Conservation (phyloP, 805 yeast species). For the Barnettozyma sucrosica region DNA sequence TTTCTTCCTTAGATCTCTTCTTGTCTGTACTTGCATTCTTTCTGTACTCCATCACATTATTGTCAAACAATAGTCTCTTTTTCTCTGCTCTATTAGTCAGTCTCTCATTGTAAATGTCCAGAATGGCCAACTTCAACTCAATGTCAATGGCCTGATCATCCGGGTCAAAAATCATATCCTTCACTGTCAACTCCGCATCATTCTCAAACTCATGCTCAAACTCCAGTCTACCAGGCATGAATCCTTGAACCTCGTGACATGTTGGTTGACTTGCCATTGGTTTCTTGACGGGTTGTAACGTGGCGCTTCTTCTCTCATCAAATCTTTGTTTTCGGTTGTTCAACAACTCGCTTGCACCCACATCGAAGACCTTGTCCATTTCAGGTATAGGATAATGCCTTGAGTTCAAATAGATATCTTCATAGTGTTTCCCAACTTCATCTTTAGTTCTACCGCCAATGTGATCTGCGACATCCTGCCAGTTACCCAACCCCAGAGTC, state of each 20-base stretch:
- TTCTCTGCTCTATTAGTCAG: slow-evolving; percentile 90
- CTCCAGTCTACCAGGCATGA: slow-evolving; percentile 97
- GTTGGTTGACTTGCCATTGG: slow-evolving; percentile 91
- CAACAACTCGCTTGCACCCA: slow-evolving; percentile 65
- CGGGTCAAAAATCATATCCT: slow-evolving; percentile 92
- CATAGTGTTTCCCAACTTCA: slow-evolving; percentile 84
- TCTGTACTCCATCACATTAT: slow-evolving; percentile 78
- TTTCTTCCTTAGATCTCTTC: slow-evolving; percentile 81
- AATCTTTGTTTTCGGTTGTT: slow-evolving; percentile 62
- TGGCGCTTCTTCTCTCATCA: slow-evolving; percentile 64
- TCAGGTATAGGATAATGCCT: slow-evolving; percentile 84
- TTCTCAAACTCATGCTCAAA: slow-evolving; percentile 95
- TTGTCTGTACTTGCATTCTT: slow-evolving; percentile 78
- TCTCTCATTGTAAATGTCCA: slow-evolving; percentile 86
- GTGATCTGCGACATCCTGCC: slow-evolving; percentile 98
- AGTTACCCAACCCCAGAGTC: slow-evolving; percentile 86
- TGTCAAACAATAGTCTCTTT: slow-evolving; percentile 73
- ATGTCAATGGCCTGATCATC: slow-evolving; percentile 88
- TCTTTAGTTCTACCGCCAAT: slow-evolving; percentile 89
- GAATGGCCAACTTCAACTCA: slow-evolving; percentile 78
- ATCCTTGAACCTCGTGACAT: slow-evolving; percentile 95
- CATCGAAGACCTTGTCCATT: slow-evolving; percentile 60
- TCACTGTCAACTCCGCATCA: slow-evolving; percentile 90
- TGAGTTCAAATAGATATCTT: slow-evolving; percentile 61
- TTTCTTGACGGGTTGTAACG: slow-evolving; percentile 81